phyloP scores from a whole-genome alignment of 768 basidiomycete species.

The Pisolithus orientalis region DNA sequence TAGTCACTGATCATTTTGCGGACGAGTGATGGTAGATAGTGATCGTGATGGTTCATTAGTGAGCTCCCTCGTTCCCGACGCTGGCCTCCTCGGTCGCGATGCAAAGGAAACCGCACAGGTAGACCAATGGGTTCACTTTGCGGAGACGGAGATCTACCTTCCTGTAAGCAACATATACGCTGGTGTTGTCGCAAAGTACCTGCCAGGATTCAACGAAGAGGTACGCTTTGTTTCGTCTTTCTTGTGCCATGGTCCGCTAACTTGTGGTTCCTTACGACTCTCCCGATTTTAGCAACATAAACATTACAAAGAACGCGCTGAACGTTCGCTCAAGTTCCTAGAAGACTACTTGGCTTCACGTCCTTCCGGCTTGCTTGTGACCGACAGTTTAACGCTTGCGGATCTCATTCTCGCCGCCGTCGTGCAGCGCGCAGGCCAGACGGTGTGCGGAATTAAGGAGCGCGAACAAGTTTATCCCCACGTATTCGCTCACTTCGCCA shows the following conservation, averaged over 20 bases:
- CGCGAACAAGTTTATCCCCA: conserved; percentile 5
- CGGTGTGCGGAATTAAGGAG: conserved; percentile 12
- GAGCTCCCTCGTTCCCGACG: not conserved
- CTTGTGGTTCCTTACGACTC: not conserved
- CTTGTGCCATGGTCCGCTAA: not conserved
- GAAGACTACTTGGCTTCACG: conserved; percentile 9
- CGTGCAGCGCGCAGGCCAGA: not conserved
- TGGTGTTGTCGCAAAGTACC: not conserved
- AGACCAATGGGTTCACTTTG: conserved; percentile 7
- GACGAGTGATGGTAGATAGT: not conserved
- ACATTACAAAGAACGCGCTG: not conserved
- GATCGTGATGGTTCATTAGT: not conserved
- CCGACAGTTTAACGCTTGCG: conserved; percentile 11
- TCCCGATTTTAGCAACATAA: not conserved
- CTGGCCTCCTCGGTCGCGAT: not conserved
- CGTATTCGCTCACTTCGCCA: conserved; percentile 14
- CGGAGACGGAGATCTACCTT: not conserved
- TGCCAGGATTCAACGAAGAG: not conserved
- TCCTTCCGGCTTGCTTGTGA: conserved; percentile 10
- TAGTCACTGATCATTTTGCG: not conserved
- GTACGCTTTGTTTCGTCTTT: not conserved
- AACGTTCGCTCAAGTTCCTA: conserved; percentile 7
- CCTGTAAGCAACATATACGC: not conserved
- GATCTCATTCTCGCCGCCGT: conserved; percentile 11
- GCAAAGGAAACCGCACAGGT: conserved; percentile 2